Evolutionary conservation across 2,329 filamentous ascomycete genomes (phyloP).

Genomic region (Camillea tinctor): DNA sequence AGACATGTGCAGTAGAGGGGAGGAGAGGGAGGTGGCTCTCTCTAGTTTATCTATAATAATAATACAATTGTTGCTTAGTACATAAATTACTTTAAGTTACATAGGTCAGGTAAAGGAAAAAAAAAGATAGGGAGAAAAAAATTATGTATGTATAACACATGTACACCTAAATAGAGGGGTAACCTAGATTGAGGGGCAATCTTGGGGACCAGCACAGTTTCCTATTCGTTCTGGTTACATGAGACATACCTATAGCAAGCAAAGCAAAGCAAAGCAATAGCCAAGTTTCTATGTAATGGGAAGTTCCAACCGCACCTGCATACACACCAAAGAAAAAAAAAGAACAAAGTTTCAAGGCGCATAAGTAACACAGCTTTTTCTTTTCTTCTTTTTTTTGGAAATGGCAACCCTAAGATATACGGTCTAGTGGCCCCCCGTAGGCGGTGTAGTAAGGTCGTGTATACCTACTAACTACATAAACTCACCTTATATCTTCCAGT

Average conservation of each 20-base stretch:
- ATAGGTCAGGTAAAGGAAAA: neutral
- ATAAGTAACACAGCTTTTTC: too few relatives aligned
- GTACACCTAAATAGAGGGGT: neutral
- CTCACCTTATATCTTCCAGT: too few relatives aligned
- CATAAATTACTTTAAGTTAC: too few relatives aligned
- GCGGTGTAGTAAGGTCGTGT: neutral
- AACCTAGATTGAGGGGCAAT: neutral
- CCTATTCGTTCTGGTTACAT: neutral
- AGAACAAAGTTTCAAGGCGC: too few relatives aligned
- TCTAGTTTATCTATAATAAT: neutral
- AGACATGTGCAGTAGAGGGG: constrained; percentile 24
- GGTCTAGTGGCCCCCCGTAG: neutral
- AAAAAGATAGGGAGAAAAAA: neutral
- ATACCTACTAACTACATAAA: too few relatives aligned
- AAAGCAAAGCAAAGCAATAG: neutral
- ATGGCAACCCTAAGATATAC: neutral
- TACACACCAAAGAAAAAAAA: neutral
- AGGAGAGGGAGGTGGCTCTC: neutral
- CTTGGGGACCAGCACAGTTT: neutral
- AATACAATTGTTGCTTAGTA: neutral
- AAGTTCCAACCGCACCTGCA: neutral
- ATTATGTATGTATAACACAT: neutral
- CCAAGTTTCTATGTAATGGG: neutral
- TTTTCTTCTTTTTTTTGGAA: neutral
- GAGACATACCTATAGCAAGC: neutral